Evolutionary conservation across 106 monocot species (phyloP).

Genomic region (Amphibolis antarctica): DNA sequence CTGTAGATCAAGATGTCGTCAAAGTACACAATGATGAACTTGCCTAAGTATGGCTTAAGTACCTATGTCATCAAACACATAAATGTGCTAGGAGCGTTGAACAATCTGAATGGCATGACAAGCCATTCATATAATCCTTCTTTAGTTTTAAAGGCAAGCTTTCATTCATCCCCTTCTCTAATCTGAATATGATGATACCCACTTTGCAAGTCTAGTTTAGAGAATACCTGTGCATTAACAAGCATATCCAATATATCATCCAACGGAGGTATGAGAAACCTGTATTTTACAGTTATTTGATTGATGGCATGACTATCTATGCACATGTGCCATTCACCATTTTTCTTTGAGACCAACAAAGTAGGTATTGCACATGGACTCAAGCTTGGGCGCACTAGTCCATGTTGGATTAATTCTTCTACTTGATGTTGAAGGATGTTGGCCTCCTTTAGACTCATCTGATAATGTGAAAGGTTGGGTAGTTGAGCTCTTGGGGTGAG

Average conservation of each 20-base stretch:
- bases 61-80: background rate
- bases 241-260: background rate
- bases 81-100: background rate
- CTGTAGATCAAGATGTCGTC: background rate
- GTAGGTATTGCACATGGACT: background rate
- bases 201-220: background rate
- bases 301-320: background rate
- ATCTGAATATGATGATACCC: background rate
- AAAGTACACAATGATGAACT: background rate
- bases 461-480: too few relatives aligned
- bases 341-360: background rate
- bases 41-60: background rate
- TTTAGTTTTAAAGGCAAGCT: background rate
- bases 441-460: too few relatives aligned
- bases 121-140: background rate
- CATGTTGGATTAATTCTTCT: too few relatives aligned
- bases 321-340: background rate
- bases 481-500: too few relatives aligned
- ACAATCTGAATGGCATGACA: background rate
- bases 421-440: too few relatives aligned
- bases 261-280: background rate
- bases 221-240: background rate
- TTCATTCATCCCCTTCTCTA: background rate
- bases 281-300: background rate
- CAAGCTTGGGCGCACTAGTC: too few relatives aligned